Evolutionary conservation across 2,329 filamentous ascomycete genomes (phyloP).

Genomic region (Calonectria multiphialidica): DNA sequence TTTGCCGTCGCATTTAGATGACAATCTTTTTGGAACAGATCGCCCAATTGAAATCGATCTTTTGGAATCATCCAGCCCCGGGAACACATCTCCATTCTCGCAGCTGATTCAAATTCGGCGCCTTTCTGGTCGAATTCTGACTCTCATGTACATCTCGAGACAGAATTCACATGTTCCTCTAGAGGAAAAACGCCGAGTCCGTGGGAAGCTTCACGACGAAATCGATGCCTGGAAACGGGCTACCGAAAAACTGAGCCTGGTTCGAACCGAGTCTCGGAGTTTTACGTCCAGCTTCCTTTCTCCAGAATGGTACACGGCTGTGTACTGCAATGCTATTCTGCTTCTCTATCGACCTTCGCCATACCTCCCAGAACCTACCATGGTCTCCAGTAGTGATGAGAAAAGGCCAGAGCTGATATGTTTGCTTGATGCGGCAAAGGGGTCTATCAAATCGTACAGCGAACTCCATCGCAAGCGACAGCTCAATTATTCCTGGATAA

Average conservation of each 20-base stretch:
- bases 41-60: not conserved
- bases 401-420: not conserved
- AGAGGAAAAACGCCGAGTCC: not conserved
- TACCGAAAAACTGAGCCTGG: not conserved
- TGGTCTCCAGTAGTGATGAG: not conserved
- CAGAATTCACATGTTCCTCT: not conserved
- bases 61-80: not conserved
- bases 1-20: constrained; percentile 17
- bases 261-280: not conserved
- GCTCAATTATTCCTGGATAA: constrained; percentile 27
- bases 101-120: constrained; percentile 20
- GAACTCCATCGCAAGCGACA: constrained; percentile 12
- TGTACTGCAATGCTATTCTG: constrained; percentile 19
- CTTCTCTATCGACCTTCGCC: constrained; percentile 24
- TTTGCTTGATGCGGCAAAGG: constrained; percentile 2
- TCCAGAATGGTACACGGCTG: constrained; percentile 15
- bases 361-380: constrained; percentile 7
- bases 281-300: constrained; percentile 12
- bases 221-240: constrained; percentile 12
- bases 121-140: constrained; percentile 18
- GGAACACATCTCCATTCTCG: constrained; percentile 12
- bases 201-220: constrained; percentile 3
- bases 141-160: constrained; percentile 13
- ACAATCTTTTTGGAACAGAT: not conserved
- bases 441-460: constrained; percentile 18